phyloP scores from a whole-genome alignment of 2,329 filamentous ascomycete species.

The Cryphonectria parasitica region DNA sequence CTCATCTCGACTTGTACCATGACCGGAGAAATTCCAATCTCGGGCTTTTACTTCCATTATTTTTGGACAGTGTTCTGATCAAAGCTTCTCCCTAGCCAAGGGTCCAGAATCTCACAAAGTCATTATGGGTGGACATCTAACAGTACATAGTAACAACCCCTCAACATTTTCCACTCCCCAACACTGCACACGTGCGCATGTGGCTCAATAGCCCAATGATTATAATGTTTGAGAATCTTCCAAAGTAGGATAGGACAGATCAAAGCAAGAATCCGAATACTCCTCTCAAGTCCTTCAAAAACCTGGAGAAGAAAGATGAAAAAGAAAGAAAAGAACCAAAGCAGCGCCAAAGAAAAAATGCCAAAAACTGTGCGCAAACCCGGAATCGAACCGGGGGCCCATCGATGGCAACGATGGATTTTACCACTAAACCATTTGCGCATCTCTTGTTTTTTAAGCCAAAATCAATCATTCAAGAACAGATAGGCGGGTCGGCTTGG shows the following conservation, averaged over 20 bases:
- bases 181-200: not conserved
- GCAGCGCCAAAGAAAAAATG: not conserved
- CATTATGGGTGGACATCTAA: not conserved
- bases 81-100: not conserved
- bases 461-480: not conserved
- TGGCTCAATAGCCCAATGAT: not conserved
- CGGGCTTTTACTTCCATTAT: too few species aligned
- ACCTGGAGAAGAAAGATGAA: not conserved
- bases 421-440: conserved; percentile 22
- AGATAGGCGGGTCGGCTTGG: not conserved
- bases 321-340: not conserved
- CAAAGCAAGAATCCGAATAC: not conserved
- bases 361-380: conserved; percentile 8
- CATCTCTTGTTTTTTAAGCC: not conserved
- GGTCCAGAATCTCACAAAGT: not conserved
- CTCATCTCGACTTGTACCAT: not conserved
- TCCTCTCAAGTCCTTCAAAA: too few species aligned
- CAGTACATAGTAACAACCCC: not conserved
- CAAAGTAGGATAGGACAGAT: not conserved
- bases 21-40: not conserved
- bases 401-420: conserved; percentile 21
- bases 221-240: not conserved
- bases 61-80: not conserved
- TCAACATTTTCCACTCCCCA: not conserved
- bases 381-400: conserved; percentile 17